Conservation (phyloP, 345 rosid species). For the Salix suchowensis region DNA sequence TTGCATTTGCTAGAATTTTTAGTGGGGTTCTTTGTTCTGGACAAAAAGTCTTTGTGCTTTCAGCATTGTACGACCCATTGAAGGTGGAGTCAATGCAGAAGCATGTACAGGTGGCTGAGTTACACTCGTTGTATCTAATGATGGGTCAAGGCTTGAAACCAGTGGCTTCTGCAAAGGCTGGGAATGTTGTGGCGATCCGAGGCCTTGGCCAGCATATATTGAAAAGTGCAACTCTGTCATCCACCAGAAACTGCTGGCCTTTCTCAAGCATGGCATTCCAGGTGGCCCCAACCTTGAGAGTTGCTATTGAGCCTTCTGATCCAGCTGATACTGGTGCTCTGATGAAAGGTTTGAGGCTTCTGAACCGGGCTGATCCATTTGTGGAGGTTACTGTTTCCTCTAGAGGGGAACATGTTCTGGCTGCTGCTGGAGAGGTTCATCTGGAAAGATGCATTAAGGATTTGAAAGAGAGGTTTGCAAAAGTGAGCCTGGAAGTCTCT, state of each 20-base stretch:
- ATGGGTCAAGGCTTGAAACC: slow-evolving; percentile 93
- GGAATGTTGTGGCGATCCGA: slow-evolving; percentile 79
- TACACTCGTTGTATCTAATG: slow-evolving; percentile 86
- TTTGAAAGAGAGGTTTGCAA: slow-evolving; percentile 87
- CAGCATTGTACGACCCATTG: slow-evolving; percentile 78
- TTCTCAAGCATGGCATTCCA: slow-evolving; percentile 91
- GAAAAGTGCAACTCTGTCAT: slow-evolving; percentile 89
- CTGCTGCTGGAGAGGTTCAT: slow-evolving; percentile 97
- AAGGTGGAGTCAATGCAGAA: slow-evolving; percentile 65
- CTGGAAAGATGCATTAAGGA: slow-evolving; percentile 87
- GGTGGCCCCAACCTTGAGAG: slow-evolving; percentile 84
- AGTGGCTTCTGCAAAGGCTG: slow-evolving; percentile 73
- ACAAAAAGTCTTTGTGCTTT: slow-evolving; percentile 68
- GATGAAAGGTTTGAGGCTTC: slow-evolving; percentile 79
- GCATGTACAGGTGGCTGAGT: slow-evolving; percentile 78
- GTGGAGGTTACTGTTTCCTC: slow-evolving; percentile 85
- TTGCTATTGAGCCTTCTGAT: slow-evolving; percentile 90
- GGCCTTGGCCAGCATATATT: slow-evolving; percentile 92
- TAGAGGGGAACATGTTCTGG: slow-evolving; percentile 88
- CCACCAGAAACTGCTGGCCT: slow-evolving; percentile 88
- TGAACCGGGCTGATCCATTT: slow-evolving; percentile 91
- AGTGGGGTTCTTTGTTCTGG: slow-evolving; percentile 70
- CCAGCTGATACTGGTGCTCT: slow-evolving; percentile 76
- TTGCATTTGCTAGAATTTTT: slow-evolving; percentile 93
- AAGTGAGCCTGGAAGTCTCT: slow-evolving; percentile 76